A percentile compares a stretch with the other conserved stretches of the same genome.
Evolutionary conservation across 2,329 filamentous ascomycete species (phyloP).

Genomic region (Pseudogymnoascus sp.): DNA sequence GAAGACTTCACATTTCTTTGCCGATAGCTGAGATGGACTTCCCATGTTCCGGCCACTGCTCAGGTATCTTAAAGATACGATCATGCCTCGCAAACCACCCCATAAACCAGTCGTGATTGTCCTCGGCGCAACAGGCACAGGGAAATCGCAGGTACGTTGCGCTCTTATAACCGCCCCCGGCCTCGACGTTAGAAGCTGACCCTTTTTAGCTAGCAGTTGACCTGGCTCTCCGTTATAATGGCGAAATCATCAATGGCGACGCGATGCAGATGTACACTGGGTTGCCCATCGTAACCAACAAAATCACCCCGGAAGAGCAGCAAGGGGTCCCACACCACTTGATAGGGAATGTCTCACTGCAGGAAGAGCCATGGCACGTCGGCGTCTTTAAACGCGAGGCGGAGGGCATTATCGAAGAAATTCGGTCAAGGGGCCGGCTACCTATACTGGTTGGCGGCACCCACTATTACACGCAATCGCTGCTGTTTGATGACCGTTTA

Average conservation of each 20-base stretch:
- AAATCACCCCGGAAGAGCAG: constrained; percentile 69
- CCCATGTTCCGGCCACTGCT: constrained; percentile 8
- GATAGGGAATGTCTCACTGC: constrained; percentile 67
- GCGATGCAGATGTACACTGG: constrained; percentile 97
- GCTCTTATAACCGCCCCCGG: neutral
- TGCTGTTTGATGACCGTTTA: constrained; percentile 72
- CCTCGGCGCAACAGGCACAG: constrained; percentile 85
- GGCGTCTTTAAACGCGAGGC: constrained; percentile 69
- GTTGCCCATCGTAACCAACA: constrained; percentile 91
- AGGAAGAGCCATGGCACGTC: constrained; percentile 78
- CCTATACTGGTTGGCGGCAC: constrained; percentile 92
- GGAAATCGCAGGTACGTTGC: constrained; percentile 70
- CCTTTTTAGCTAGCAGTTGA: constrained; percentile 58
- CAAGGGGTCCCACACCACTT: constrained; percentile 82
- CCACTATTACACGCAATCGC: constrained; percentile 86
- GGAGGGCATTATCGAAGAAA: constrained; percentile 63
- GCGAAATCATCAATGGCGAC: constrained; percentile 94
- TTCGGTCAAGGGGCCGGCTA: constrained; percentile 67
- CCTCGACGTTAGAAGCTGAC: constrained; percentile 12
- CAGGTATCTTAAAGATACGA: constrained; percentile 13
- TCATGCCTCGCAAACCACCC: constrained; percentile 31
- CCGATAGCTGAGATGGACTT: neutral
- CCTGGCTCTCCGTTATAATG: constrained; percentile 72
- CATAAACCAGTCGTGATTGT: constrained; percentile 66
- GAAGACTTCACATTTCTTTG: neutral